Evolutionary conservation across 148 eudicot species (phyloP), one percentile per base, ranked within the genome.

Genomic region (Arbutus unedo): DNA sequence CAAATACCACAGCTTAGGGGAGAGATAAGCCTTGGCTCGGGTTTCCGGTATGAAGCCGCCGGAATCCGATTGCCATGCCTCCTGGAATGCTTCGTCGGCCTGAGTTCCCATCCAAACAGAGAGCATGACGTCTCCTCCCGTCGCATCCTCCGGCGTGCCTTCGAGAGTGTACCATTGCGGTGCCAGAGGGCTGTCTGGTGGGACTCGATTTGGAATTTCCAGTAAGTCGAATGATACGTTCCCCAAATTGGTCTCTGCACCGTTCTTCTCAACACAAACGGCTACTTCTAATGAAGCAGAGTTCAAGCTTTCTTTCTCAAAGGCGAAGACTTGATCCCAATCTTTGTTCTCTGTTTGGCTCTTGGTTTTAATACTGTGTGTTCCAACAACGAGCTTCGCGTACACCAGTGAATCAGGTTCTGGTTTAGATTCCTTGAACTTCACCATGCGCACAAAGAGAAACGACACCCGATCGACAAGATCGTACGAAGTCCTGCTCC

Each of bases 91-190:
- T 86, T 93, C 98, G 60, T 95, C 98, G 3, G 94, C 93, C 83
- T 95, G 98, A 16, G 98, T 92, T 7, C 98, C 98, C 8, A 95
- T 54, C 98, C 98, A 95, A n/a, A 95, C 96, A 3, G 96, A 91
- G 0, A 95, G 89, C 98, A 93, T 95, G 68, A 95, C 90, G 81
- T 95, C 98, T 25, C 73, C 83, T 74, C 82, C 92, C 59, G 83
- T 77, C 56, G 86, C 82, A 18, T 81, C 74, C 18, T 84, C 88
- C n/a, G 82, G 76, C 45, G 86, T 19, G 10, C 79, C 92, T 80
- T 95, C 93, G 3, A 95, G 87, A 83, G 91, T 89, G 86, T 93
- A 95, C 98, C 98, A 95, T 60, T 95, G 98, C 0, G 98, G 98
- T 0, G 98, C 98, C 10, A 95, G 86, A 1, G 98, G 98, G 50